Conservation (phyloP, 176 grass and related monocot genomes). For the Oryza glumipatula region DNA sequence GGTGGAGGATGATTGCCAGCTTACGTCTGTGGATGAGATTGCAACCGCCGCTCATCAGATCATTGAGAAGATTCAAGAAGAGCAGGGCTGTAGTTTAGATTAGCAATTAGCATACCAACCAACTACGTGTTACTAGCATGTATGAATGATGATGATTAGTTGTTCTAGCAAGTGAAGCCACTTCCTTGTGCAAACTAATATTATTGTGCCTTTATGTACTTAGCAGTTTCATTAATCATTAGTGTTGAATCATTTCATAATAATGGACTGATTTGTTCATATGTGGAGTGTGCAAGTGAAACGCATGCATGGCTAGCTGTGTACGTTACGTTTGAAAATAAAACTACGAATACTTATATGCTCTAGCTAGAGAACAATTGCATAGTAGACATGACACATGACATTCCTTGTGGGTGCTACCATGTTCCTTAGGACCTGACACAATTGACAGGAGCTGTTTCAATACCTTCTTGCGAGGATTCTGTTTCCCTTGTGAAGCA, state of each 20-base stretch:
- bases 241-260: constrained; percentile 7
- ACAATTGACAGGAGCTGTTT: constrained; percentile 33
- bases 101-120: background rate
- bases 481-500: constrained; percentile 54
- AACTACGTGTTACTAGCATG: background rate
- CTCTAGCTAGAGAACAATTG: constrained; percentile 32
- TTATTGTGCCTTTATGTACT: constrained; percentile 33
- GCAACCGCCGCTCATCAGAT: constrained; percentile 68
- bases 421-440: constrained; percentile 46
- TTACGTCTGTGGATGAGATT: constrained; percentile 77
- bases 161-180: constrained; percentile 30
- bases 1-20: constrained; percentile 79
- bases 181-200: constrained; percentile 48
- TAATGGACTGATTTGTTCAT: constrained; percentile 13
- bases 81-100: constrained; percentile 45
- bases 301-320: background rate
- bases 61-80: constrained; percentile 63
- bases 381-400: constrained; percentile 33
- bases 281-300: background rate
- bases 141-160: background rate
- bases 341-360: background rate
- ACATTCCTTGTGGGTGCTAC: constrained; percentile 46
- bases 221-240: background rate
- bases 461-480: constrained; percentile 14
- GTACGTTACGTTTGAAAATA: background rate